Base-by-base conservation (phyloP, 164 flowering plant species). In the Buxus sempervirens region DNA sequence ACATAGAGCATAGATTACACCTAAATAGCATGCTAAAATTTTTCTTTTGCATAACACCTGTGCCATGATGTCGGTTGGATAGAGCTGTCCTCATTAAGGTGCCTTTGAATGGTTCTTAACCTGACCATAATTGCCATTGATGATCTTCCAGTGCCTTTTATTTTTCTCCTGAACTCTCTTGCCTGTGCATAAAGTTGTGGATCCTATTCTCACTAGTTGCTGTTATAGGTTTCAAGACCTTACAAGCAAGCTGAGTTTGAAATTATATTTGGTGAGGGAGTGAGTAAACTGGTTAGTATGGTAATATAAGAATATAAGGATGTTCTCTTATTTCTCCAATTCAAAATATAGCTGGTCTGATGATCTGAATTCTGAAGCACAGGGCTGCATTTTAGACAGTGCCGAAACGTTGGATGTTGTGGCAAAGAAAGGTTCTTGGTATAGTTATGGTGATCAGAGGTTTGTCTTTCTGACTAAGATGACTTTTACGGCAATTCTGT, bases 241-340 rank as follows among this genome's bases (percentile, higher is more conserved):
- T 95, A 95, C 86, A 95, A 88, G 79, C 97, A 90, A 84, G 97
- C 99, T 1, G 99, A 95, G 60, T 86, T 95, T 75, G 97, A 95
- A 65, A 92, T 92, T 59, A 88, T 95, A 64, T 95, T 95, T 78
- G 99, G 97, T 48, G 96, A 90, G 79, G 99, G 99, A 75, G 97
- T 89, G 63, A 82, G 91, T 79, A 83, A 89, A 77, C 75, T 95
- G 94, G 97, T 95, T 14, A 32, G 97, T 86, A 60, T 54, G 23
- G 24, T 58, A 60, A 24, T 51, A 20, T 6, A 60, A 42, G 25
- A 14, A 24, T 21, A 25, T 38, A n/a, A n/a, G n/a, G n/a, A n/a
- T 58, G n/a, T 42, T 38, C 60, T 45, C 20, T 56, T 12, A 19
- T 23, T 49, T 27, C 21, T 24, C 24, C 21, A 48, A 21, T n/a